phyloP scores from a whole-genome alignment of 495 filamentous ascomycete genomes.

The Penicillium soppii region DNA sequence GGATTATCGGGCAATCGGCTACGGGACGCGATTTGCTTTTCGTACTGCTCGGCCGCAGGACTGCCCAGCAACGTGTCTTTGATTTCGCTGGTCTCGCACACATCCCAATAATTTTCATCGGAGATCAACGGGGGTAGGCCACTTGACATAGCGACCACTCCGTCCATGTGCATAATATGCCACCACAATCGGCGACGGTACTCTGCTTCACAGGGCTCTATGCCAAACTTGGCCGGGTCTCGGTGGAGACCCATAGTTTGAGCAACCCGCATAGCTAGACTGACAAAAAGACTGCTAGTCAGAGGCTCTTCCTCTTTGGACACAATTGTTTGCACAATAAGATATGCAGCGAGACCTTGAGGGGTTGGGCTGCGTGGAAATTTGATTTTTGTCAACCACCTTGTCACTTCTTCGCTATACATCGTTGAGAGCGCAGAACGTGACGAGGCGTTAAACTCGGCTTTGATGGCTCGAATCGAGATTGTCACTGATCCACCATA shows the following conservation, averaged over 20 bases:
- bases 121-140: conserved; percentile 44
- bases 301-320: conserved; percentile 49
- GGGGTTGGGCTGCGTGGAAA: conserved; percentile 49
- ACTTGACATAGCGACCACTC: conserved; percentile 48
- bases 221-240: conserved; percentile 64
- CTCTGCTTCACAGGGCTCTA: conserved; percentile 66
- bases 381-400: conserved; percentile 43
- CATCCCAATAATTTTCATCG: conserved; percentile 50
- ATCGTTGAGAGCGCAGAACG: conserved; percentile 38
- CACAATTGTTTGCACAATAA: conserved; percentile 47
- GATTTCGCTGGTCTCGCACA: conserved; percentile 44
- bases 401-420: conserved; percentile 41
- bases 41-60: conserved; percentile 39
- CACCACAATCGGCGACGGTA: conserved; percentile 71
- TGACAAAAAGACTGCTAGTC: conserved; percentile 50
- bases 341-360: conserved; percentile 44
- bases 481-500: conserved; percentile 48
- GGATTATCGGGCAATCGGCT: conserved; percentile 40
- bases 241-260: conserved; percentile 73
- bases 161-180: conserved; percentile 69
- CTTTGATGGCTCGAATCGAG: conserved; percentile 42
- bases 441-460: conserved; percentile 40
- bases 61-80: conserved; percentile 46
- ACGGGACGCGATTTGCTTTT: conserved; percentile 29
- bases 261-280: conserved; percentile 62